Evolutionary conservation across 2,329 filamentous ascomycete genomes (phyloP), one percentile per base, ranked within the genome.

Genomic region (Sclerotinia subarctica): DNA sequence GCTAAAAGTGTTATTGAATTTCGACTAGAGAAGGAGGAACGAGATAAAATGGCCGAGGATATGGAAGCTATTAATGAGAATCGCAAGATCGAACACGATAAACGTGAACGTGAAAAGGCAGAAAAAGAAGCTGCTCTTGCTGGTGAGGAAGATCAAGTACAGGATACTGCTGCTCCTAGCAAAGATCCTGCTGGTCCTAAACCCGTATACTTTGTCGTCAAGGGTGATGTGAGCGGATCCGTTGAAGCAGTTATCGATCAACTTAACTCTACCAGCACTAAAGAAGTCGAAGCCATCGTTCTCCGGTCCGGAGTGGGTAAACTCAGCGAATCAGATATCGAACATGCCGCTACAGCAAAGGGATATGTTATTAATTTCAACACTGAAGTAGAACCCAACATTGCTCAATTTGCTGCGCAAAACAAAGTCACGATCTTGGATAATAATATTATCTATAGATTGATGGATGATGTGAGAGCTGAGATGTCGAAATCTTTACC

Each of bases 181-280:
- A 44, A 64, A 46, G 35, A 42, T 35, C 32, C 78, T 6, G 81
- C 79, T 46, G 81, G 82, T 11, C 79, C 84, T 10, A 82, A 82
- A 63, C 80, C 85, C 21, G 84, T 97, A 59, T 90, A 90, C 74
- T 95, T 98, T 79, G 87, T 95, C 69, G 84, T 99, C 80, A 97
- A 96, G 79, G 94, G 90, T 66, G 95, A 99, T 75, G 95, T 98
- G 24, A 91, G 90, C 70, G 95, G 95, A 49, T 98, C 94, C 0
- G 93, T 94, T 0, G 95, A 99, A 81, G 95, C 95, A 2, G 90
- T 98, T 3, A 84, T 89, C 69, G 90, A 92, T 60, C 89, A 90
- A 11, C 84, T 99, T 69, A 82, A 88, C 70, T 87, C 90, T 69
- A 83, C 97, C 71, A 93, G 94, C 71, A 97, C 90, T 80, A 88